Base-by-base conservation (phyloP, 495 filamentous ascomycete species). In the Talaromyces ruber region DNA sequence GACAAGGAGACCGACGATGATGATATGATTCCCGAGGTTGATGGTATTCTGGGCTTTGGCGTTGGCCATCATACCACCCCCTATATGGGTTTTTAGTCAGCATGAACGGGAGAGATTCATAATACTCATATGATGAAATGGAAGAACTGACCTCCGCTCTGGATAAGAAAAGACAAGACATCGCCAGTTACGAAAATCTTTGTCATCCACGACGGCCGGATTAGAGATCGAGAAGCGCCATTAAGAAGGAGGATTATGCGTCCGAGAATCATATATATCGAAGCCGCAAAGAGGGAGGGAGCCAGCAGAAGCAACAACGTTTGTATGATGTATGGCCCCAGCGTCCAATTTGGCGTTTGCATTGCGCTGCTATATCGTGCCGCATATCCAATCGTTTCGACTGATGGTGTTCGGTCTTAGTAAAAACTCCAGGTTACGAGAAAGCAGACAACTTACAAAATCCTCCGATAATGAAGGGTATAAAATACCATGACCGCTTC, bases 191-290 rank as follows among this genome's bases (percentile, higher is more conserved):
- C 73, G 55, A 78, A 78, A 26, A 74, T 74, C 64, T 71, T 71
- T 43, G 70, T 75, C 63, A 75, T 56, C 68, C 70, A 74, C n/a
- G 63, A 65, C 4, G 66, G 60, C 5, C 62, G 58, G 5, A 72
- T 62, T 4, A 71, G n/a, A 34, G 65, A 71, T 2, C 64, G 55
- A 2, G 34, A 18, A 28, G 83, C 81, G 18, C 75, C 83, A 18
- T 79, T 64, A 1, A 81, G 71, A 37, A 77, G 67, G 1, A 62
- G 65, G 53, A 85, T 76, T 9, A 82, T 53, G n/a, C 82, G 73
- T 0, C 78, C 83, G n/a, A 86, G 79, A 28, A 81, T 72, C 80
- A 84, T 86, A 69, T 85, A 86, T 21, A 85, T 75, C 0, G 81
- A 83, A 4, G 83, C 83, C 3, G 83, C 80, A 63, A 78, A 80